Conservation (phyloP, 169 alveolate genomes). For the Amoebophrya sp. region DNA sequence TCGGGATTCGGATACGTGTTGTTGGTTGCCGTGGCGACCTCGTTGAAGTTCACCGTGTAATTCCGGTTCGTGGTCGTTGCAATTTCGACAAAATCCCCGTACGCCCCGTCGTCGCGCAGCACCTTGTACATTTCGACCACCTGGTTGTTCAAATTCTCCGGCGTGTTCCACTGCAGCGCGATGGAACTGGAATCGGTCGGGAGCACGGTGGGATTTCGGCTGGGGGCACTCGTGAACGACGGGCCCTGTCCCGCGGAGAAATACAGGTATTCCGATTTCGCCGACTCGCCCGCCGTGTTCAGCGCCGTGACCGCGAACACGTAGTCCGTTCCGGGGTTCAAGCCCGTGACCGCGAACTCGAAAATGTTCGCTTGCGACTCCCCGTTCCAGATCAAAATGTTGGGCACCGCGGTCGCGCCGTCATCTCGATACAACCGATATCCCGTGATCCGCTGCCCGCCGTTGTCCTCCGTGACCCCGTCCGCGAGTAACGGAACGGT, state of each 20-base stretch:
- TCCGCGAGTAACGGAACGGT: slow-evolving; percentile 26
- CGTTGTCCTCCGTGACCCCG: slow-evolving; percentile 25
- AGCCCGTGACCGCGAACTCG: slow-evolving; percentile 24
- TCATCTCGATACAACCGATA: slow-evolving; percentile 18
- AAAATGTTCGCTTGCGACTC: neutral
- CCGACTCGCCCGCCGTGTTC: slow-evolving; percentile 33
- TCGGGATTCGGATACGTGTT: slow-evolving; percentile 12
- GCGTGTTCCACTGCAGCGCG: slow-evolving; percentile 30
- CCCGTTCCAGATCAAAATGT: slow-evolving; percentile 31
- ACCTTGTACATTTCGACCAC: slow-evolving; percentile 26
- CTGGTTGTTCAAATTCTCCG: neutral
- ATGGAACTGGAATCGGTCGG: neutral
- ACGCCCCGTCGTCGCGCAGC: slow-evolving; percentile 24
- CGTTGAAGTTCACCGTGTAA: slow-evolving; percentile 26
- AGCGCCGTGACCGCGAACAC: slow-evolving; percentile 27
- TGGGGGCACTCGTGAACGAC: neutral
- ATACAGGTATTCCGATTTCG: slow-evolving; percentile 28
- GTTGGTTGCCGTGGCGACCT: neutral
- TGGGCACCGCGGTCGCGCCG: neutral
- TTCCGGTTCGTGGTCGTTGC: neutral
- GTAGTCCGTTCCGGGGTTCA: slow-evolving; percentile 22
- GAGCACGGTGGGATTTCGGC: neutral
- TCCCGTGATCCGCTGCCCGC: slow-evolving; percentile 28
- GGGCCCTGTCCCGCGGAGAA: slow-evolving; percentile 25
- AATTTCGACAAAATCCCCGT: slow-evolving; percentile 19